These are phyloP conservation scores for Extremus antarcticus DNA, from an alignment of 495 filamentous ascomycete species.

Conservation along the genomic window DNA sequence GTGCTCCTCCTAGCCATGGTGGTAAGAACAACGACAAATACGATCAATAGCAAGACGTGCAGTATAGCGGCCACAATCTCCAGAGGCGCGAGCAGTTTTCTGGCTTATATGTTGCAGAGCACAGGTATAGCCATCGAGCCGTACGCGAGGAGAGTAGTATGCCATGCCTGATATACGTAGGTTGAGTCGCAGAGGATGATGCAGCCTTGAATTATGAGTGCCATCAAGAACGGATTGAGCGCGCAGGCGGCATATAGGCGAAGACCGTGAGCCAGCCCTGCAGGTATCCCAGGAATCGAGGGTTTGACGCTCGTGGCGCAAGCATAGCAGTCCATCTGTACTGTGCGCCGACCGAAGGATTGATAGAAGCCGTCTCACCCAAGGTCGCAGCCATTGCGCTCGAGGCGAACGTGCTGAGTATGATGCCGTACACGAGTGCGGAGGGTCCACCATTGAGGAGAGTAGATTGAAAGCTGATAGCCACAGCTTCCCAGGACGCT, in stretches of 20 bases:
- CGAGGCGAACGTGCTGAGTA: constrained; percentile 21
- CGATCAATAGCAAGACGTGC: background rate
- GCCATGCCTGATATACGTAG: constrained; percentile 4
- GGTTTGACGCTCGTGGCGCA: background rate
- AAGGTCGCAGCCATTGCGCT: background rate
- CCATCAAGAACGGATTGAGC: constrained; percentile 25
- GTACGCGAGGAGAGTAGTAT: constrained; percentile 3
- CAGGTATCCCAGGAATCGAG: constrained; percentile 17
- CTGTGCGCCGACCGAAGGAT: constrained; percentile 5
- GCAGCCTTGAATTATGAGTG: constrained; percentile 33
- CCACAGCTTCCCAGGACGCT: constrained; percentile 27
- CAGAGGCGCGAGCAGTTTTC: background rate
- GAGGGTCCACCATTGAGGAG: constrained; percentile 29
- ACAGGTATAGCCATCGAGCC: background rate
- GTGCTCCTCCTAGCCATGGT: constrained; percentile 5
- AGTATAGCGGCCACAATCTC: background rate
- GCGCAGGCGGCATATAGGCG: constrained; percentile 13
- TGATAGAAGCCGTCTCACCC: background rate
- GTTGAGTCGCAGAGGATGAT: constrained; percentile 27
- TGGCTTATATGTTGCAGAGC: constrained; percentile 1
- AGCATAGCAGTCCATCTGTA: constrained; percentile 17
- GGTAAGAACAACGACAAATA: constrained; percentile 1
- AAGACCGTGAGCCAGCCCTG: constrained; percentile 15
- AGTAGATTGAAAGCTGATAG: constrained; percentile 16
- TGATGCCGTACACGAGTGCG: constrained; percentile 18